Base-by-base conservation (phyloP, 2,329 filamentous ascomycete genomes). In the Didymella glomerata region DNA sequence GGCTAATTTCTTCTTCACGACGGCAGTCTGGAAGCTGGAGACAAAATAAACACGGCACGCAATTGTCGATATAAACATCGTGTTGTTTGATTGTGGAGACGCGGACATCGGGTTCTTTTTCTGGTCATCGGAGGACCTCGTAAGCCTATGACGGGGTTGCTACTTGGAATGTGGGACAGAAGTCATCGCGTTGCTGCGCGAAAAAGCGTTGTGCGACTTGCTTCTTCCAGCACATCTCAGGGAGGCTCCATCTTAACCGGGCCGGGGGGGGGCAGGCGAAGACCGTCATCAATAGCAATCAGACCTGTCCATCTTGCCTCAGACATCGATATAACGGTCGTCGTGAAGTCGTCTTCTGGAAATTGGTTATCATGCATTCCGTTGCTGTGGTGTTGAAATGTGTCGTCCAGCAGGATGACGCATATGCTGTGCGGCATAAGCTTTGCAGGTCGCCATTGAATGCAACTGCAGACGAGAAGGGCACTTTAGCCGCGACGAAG, bases 101-200 rank as follows among this genome's bases (percentile, higher is more conserved):
- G 30, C 55, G 20, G 14, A 27, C 25, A 28, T 40, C 51, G 56
- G 50, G 50, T 54, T 42, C 40, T 28, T 9, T 36, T 20, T 47
- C 41, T 59, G 50, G 46, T 59, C 24, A 10, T 50, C 50, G 56
- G 56, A 42, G 47, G 20, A 24, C 36, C 10, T 60, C 52, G 48
- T 48, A 40, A 60, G 57, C 52, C 36, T 51, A 48, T 45, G 52
- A 48, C 52, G 57, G 57, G 36, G 18, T 28, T 22, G 38, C 40
- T 47, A 42, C 42, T 30, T 48, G 57, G 57, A 60, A 60, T 60
- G 57, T 60, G 24, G 48, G 52, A 60, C 57, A 52, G n/a, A 34
- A 34, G 11, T 51, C 42, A 41, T 56, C 52, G 52, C 51, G 47
- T 36, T 60, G 52, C 52, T 52, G 57, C 52, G 46, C 27, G 47